These are phyloP conservation scores for Jatropha podagrica DNA, from an alignment of 441 rosid genomes.

Conservation along the genomic window DNA sequence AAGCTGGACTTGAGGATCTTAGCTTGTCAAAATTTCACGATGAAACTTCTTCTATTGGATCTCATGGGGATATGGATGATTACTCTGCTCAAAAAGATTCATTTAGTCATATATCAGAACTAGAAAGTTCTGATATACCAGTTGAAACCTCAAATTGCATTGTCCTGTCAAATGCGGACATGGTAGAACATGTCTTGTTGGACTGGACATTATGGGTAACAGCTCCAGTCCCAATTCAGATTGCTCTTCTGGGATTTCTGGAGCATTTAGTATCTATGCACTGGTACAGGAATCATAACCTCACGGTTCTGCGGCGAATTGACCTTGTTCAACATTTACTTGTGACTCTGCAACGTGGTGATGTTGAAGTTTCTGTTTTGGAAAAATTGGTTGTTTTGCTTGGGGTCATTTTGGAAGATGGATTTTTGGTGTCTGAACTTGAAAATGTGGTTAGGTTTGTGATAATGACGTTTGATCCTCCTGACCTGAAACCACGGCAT, in stretches of 20 bases:
- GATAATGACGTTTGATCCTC: constrained; percentile 99
- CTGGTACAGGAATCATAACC: constrained; percentile 99
- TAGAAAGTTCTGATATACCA: constrained; percentile 74
- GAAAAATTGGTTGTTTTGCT: constrained; percentile 98
- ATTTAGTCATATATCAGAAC: constrained; percentile 94
- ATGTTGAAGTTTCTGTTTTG: constrained; percentile 97
- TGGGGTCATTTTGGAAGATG: constrained; percentile 99
- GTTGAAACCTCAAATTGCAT: constrained; percentile 98
- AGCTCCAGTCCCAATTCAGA: constrained; percentile 92
- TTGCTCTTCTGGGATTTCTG: constrained; percentile 90
- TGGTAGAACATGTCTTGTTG: constrained; percentile 99
- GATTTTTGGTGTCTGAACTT: constrained; percentile 93
- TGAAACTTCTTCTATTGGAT: constrained; percentile 89
- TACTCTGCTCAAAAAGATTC: constrained; percentile 91
- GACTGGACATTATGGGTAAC: constrained; percentile 99
- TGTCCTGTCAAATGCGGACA: constrained; percentile 95
- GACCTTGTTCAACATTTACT: constrained; percentile 96
- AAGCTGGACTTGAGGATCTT: constrained; percentile 82
- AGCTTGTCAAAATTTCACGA: constrained; percentile 82
- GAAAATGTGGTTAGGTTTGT: constrained; percentile 97
- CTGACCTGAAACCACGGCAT: constrained; percentile 74
- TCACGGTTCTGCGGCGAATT: constrained; percentile 88
- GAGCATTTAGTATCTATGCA: constrained; percentile 99
- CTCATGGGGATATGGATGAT: constrained; percentile 96
- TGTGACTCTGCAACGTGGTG: constrained; percentile 99